Conservation (phyloP, 2,329 filamentous ascomycete species). For the Monilinia polystroma region DNA sequence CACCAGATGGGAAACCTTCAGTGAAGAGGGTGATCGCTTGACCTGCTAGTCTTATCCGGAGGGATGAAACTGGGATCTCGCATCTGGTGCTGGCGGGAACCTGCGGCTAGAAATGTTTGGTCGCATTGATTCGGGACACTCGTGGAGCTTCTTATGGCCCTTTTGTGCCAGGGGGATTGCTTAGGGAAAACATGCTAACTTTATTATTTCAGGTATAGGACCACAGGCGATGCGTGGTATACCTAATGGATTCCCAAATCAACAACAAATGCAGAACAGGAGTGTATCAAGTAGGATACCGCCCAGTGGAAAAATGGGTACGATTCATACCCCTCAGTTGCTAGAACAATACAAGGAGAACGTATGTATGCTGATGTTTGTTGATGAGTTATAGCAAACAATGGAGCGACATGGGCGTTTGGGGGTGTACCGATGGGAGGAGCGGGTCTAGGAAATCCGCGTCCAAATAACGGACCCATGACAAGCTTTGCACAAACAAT, state of each 20-base stretch:
- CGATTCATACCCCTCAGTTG: constrained; percentile 32
- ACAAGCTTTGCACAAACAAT: constrained; percentile 67
- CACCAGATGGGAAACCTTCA: constrained; percentile 2
- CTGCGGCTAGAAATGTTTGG: not conserved
- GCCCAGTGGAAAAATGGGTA: constrained; percentile 65
- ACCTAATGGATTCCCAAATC: constrained; percentile 58
- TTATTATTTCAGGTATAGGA: constrained; percentile 45
- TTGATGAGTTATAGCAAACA: constrained; percentile 39
- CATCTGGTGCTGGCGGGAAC: not conserved
- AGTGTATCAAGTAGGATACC: constrained; percentile 59
- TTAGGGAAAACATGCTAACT: constrained; percentile 28
- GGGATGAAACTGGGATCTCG: not conserved
- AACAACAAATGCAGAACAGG: constrained; percentile 59
- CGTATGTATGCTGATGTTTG: constrained; percentile 31
- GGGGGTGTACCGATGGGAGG: constrained; percentile 61
- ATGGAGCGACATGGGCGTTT: constrained; percentile 57
- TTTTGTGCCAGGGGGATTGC: not conserved
- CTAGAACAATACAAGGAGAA: constrained; percentile 2
- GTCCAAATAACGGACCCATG: constrained; percentile 55
- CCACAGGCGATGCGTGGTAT: constrained; percentile 62
- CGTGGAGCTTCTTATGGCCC: not conserved
- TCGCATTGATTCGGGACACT: not conserved
- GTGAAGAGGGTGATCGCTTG: not conserved
- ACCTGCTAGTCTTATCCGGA: not conserved
- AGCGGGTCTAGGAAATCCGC: constrained; percentile 53